Conservation (phyloP, 805 yeast genomes). For the Yamadazyma sp. region DNA sequence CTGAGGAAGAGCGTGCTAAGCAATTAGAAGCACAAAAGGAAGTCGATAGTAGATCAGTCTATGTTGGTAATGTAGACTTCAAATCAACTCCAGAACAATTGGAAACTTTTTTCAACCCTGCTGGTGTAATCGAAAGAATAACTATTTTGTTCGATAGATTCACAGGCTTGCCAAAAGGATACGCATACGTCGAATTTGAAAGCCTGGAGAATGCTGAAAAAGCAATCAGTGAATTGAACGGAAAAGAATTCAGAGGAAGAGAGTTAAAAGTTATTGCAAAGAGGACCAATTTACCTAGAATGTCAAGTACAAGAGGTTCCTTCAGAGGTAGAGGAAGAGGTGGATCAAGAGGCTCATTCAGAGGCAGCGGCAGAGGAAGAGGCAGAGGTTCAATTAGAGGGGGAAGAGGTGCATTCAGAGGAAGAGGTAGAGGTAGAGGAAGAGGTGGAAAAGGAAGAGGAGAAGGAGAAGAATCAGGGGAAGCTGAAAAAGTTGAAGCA, state of each 20-base stretch:
- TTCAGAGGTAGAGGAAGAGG: constrained; percentile 31
- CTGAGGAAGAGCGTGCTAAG: constrained; percentile 30
- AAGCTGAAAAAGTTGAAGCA: background rate
- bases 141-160: constrained; percentile 47
- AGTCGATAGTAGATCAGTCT: constrained; percentile 51
- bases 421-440: constrained; percentile 8
- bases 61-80: constrained; percentile 50
- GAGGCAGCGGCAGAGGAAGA: constrained; percentile 21
- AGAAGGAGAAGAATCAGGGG: background rate
- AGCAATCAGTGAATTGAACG: constrained; percentile 46
- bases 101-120: constrained; percentile 42
- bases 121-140: constrained; percentile 49
- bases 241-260: constrained; percentile 43
- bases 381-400: constrained; percentile 15
- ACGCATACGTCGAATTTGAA: constrained; percentile 62
- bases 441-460: constrained; percentile 2
- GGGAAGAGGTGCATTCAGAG: constrained; percentile 10
- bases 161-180: constrained; percentile 52
- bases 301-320: constrained; percentile 27
- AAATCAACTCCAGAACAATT: constrained; percentile 49
- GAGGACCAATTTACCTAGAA: constrained; percentile 54
- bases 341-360: constrained; percentile 26
- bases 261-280: constrained; percentile 46
- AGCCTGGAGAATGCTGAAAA: constrained; percentile 35
- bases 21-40: constrained; percentile 40